phyloP scores from a whole-genome alignment of 305 asterid species.

The Solanum hybrid region DNA sequence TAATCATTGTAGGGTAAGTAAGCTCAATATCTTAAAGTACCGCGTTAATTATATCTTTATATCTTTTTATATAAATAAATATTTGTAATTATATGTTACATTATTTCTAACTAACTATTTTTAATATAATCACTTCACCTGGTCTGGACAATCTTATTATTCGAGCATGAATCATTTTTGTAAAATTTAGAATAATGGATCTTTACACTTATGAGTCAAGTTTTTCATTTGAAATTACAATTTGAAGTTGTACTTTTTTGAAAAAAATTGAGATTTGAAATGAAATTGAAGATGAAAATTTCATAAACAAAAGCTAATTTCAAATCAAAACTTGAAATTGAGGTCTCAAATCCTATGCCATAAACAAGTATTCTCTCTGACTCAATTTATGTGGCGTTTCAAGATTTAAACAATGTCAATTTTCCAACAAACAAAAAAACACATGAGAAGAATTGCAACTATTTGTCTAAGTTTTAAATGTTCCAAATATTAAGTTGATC shows the following conservation, averaged over 20 bases:
- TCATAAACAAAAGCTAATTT: background rate
- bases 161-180: background rate
- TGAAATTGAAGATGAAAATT: background rate
- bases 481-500: background rate
- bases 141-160: background rate
- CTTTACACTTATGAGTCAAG: background rate
- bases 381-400: background rate
- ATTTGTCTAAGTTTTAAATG: too few species aligned
- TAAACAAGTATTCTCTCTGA: background rate
- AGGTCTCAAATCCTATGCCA: background rate
- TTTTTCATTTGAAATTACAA: background rate
- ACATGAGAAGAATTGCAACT: background rate
- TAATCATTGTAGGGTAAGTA: background rate
- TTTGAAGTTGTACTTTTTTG: background rate
- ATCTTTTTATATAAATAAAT: too few species aligned
- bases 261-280: background rate
- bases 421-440: too few species aligned
- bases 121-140: background rate
- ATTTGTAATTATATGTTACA: too few species aligned
- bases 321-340: background rate
- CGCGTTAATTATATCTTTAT: too few species aligned
- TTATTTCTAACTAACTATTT: background rate
- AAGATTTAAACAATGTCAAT: background rate
- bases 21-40: background rate
- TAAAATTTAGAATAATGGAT: too few species aligned